Evolutionary conservation across 164 flowering plant genomes (phyloP).

Genomic region (Umbilicus rupestris): DNA sequence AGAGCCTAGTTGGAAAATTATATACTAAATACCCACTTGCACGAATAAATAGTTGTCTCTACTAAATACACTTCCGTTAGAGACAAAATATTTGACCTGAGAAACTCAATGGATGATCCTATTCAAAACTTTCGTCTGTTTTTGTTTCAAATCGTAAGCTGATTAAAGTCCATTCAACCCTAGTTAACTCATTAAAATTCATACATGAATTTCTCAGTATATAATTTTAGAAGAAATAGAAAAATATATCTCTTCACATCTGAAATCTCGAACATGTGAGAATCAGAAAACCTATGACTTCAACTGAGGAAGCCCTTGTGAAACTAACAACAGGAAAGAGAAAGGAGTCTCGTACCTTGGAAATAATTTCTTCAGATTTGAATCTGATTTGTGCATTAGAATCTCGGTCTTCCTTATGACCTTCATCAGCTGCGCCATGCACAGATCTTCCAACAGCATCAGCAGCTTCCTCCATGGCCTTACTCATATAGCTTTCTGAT

Average conservation of each 20-base stretch:
- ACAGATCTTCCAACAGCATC: slow-evolving; percentile 16
- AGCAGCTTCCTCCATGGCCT: slow-evolving; percentile 13
- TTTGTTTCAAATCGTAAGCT: too few species aligned
- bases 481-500: neutral
- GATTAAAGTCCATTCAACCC: too few species aligned
- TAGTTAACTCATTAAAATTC: neutral
- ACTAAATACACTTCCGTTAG: too few species aligned
- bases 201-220: too few species aligned
- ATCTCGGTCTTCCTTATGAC: slow-evolving; percentile 12
- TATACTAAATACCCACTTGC: too few species aligned
- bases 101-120: neutral
- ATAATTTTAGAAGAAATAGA: too few species aligned
- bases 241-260: too few species aligned
- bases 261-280: too few species aligned
- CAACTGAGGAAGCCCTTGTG: too few species aligned
- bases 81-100: too few species aligned
- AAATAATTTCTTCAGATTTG: slow-evolving; percentile 13
- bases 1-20: too few species aligned
- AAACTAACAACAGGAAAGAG: neutral
- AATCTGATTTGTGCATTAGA: slow-evolving; percentile 14
- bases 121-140: neutral
- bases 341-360: neutral
- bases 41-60: too few species aligned
- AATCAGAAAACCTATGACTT: neutral
- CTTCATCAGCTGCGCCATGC: slow-evolving; percentile 12